phyloP scores from a whole-genome alignment of 139 green algal species.

The Prasinococcaceae sp. region DNA sequence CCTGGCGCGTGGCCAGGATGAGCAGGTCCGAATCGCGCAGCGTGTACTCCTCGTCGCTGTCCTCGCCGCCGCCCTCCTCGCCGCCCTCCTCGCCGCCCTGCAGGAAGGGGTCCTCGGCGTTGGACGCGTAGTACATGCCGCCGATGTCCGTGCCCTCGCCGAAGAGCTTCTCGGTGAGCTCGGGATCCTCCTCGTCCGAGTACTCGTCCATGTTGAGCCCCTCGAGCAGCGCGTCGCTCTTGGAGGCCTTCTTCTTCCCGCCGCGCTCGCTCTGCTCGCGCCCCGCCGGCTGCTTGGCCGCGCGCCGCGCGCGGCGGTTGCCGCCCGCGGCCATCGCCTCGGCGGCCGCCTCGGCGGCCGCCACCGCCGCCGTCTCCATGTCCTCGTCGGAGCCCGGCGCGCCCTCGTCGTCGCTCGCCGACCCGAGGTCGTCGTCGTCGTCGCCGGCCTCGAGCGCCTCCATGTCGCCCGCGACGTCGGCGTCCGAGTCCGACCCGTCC shows the following conservation, averaged over 20 bases:
- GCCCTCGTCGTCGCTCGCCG: too few species aligned
- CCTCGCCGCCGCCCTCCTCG: constrained; percentile 8
- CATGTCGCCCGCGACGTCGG: too few species aligned
- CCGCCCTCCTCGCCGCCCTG: neutral
- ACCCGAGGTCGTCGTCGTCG: too few species aligned
- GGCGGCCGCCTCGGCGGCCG: too few species aligned
- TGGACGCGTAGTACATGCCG: constrained; percentile 14
- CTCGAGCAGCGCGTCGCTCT: constrained; percentile 37
- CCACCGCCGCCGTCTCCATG: too few species aligned
- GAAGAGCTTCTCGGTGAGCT: constrained; percentile 9
- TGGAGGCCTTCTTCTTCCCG: constrained; percentile 4
- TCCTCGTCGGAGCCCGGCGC: too few species aligned
- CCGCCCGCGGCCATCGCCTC: too few species aligned
- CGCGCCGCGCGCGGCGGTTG: too few species aligned
- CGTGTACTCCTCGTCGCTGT: constrained; percentile 40
- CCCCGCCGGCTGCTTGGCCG: too few species aligned
- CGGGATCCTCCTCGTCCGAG: constrained; percentile 58
- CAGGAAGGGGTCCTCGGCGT: constrained; percentile 54
- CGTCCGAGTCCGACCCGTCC: too few species aligned
- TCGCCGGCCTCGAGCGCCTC: too few species aligned
- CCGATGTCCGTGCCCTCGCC: constrained; percentile 23
- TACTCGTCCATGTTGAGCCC: constrained; percentile 96
- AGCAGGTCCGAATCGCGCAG: constrained; percentile 65
- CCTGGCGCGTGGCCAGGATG: constrained; percentile 71
- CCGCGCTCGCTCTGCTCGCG: too few species aligned